phyloP scores from a whole-genome alignment of 768 basidiomycete species.

The Lactarius hengduanensis region DNA sequence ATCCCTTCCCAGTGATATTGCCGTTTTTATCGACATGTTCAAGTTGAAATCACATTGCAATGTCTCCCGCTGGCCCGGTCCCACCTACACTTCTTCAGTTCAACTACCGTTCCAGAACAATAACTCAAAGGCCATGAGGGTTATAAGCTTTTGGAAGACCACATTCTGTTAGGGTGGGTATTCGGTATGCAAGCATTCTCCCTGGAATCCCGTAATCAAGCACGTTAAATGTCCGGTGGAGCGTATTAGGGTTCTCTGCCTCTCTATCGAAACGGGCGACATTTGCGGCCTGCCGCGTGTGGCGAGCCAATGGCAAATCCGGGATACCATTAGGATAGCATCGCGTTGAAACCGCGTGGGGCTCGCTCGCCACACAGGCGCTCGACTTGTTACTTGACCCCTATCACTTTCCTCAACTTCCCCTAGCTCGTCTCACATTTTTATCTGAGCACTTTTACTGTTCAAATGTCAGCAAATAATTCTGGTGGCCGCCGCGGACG shows the following conservation, averaged over 20 bases:
- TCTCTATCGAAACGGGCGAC: not conserved
- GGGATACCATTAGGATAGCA: not conserved
- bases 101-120: too few relatives aligned
- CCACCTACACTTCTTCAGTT: not conserved
- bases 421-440: not conserved
- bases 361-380: not conserved
- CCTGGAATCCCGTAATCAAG: not conserved
- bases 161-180: too few relatives aligned
- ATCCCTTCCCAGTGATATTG: too few relatives aligned
- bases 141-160: too few relatives aligned
- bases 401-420: not conserved
- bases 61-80: not conserved
- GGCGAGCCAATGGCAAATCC: not conserved
- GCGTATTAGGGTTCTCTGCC: not conserved
- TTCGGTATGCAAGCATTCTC: not conserved
- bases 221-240: not conserved
- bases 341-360: not conserved
- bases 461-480: conserved; percentile 15
- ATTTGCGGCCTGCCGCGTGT: too few relatives aligned
- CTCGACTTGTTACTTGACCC: not conserved
- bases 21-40: too few relatives aligned
- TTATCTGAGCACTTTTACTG: not conserved
- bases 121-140: too few relatives aligned
- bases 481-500: not conserved
- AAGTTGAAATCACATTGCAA: not conserved